Percentiles rank a stretch among this genome's conserved stretches.
Evolutionary conservation across 2,329 filamentous ascomycete species (phyloP).

Genomic region (Sporothrix pallida): DNA sequence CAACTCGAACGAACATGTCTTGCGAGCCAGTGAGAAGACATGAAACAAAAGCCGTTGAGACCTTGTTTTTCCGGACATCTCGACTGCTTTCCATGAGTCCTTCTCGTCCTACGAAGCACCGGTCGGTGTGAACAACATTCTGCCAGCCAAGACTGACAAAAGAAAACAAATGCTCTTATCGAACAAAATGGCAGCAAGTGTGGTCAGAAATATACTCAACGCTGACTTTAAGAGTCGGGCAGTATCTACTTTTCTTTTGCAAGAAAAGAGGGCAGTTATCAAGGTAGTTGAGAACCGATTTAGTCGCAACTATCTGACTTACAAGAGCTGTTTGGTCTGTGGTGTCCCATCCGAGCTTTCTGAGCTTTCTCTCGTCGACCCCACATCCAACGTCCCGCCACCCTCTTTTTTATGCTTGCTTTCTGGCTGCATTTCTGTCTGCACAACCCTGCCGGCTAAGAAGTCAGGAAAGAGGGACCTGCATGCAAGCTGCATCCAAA

Average conservation of each 20-base stretch:
- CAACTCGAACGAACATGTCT: constrained; percentile 17
- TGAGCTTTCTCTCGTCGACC: constrained; percentile 26
- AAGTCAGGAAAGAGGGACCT: constrained; percentile 22
- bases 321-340: background rate
- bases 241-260: background rate
- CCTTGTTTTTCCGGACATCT: constrained; percentile 11
- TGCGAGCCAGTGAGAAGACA: constrained; percentile 34
- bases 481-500: constrained; percentile 37
- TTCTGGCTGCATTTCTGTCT: constrained; percentile 35
- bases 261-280: background rate
- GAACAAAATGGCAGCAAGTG: background rate
- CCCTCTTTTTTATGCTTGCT: constrained; percentile 31
- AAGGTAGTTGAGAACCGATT: background rate
- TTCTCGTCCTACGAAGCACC: constrained; percentile 32
- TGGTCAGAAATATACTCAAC: background rate
- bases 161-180: background rate
- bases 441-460: constrained; percentile 22
- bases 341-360: constrained; percentile 11
- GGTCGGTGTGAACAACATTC: background rate
- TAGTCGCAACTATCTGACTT: background rate
- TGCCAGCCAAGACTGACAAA: constrained; percentile 13
- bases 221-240: background rate
- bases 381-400: constrained; percentile 32
- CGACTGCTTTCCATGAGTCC: background rate
- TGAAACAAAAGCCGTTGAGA: constrained; percentile 35